Conservation (phyloP, 2,329 filamentous ascomycete genomes). For the Aspergillus terreus region DNA sequence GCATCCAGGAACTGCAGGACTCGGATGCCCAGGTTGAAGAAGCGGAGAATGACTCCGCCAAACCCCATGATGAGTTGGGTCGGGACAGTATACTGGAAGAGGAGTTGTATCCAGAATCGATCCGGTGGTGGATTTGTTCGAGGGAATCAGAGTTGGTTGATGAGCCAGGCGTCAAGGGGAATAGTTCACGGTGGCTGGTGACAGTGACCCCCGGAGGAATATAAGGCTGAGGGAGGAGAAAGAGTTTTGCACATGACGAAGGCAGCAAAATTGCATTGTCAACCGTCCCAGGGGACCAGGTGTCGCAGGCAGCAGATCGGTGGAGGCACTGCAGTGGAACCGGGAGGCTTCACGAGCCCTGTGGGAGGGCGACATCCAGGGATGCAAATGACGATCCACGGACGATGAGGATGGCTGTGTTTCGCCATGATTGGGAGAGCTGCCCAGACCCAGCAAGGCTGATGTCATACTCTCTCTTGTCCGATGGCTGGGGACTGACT, state of each 20-base stretch:
- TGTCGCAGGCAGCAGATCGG: constrained; percentile 16
- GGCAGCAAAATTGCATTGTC: constrained; percentile 21
- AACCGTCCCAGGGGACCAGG: constrained; percentile 11
- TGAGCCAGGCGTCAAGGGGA: background rate
- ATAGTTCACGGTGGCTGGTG: background rate
- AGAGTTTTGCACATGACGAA: constrained; percentile 11
- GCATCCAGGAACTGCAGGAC: constrained; percentile 69
- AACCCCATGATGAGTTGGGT: constrained; percentile 52
- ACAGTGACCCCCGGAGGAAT: background rate
- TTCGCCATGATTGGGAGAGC: constrained; percentile 5
- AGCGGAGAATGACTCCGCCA: constrained; percentile 62
- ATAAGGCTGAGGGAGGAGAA: constrained; percentile 7
- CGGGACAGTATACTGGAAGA: background rate
- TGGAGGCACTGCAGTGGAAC: constrained; percentile 11
- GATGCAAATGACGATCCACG: constrained; percentile 13
- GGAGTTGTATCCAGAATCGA: background rate
- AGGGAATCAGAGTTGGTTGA: background rate
- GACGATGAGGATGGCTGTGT: constrained; percentile 7
- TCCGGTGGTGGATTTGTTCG: background rate
- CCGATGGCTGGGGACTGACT: background rate
- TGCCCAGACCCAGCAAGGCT: background rate
- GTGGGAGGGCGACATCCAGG: constrained; percentile 1
- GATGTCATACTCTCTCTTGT: background rate
- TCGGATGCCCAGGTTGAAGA: constrained; percentile 68
- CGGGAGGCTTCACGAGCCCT: constrained; percentile 7